Base-by-base conservation (phyloP, 176 grass and related monocot genomes). In the Bonia amplexicaulis region DNA sequence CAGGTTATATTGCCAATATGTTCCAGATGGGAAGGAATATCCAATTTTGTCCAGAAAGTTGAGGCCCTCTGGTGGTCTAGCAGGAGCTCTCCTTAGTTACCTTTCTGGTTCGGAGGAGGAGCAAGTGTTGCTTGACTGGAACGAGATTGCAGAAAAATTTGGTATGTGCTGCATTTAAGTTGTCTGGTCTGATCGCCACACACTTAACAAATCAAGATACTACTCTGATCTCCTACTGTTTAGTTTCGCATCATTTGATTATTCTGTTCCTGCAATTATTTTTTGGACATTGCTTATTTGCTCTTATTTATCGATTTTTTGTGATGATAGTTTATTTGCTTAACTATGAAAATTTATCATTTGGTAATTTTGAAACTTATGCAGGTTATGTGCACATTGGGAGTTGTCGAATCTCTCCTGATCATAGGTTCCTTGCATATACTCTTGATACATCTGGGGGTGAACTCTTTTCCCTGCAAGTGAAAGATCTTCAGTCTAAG, bases 381-480 rank as follows among this genome's bases (percentile, higher is more conserved):
- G 73, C 89, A 94, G 91, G 96, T 89, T 98, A 96, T 94, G 93
- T 94, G 57, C 91, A 96, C 87, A 94, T 98, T 80, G 93, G 93
- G 59, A 91, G 64, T 84, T 98, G 96, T 74, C 81, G 89, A 67
- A 92, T 93, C 79, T 95, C 91, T 85, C 96, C 93, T 46, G 74
- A 98, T 88, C 96, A 98, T 76, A 94, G 86, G 78, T 91, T 96
- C 52, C 89, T 98, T 52, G 96, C 96, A 35, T 98, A 96, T 80
- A 96, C 96, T 39, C 63, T 98, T 3, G 91, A 98, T 70, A 89
- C 85, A 90, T 98, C 91, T 81, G 96, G 93, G 67, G 91, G 84
- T 91, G 96, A 98, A 92, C 85, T 90, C 39, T 96, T 98, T 90
- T 77, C 86, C 13, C 81, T 98, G 78, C 69, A 96, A 66, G 83